These are phyloP conservation scores for Saccharomyces hybrid DNA, from an alignment of 1,139 yeast species.

Conservation along the genomic window DNA sequence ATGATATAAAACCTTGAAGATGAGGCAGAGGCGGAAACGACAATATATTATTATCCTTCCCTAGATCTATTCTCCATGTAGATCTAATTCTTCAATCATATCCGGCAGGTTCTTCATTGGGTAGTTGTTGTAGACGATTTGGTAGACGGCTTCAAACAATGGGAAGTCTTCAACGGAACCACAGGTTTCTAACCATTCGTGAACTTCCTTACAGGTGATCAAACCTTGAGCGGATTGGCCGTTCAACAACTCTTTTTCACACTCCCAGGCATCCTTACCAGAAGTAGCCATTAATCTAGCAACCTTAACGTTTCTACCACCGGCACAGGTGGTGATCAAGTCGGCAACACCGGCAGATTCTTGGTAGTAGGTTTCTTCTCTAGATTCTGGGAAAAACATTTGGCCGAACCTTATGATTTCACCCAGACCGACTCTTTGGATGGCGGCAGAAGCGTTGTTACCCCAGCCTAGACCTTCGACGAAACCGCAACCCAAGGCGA, in stretches of 20 bases:
- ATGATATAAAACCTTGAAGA: background rate
- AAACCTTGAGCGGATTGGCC: slow-evolving; percentile 96
- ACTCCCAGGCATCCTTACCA: slow-evolving; percentile 63
- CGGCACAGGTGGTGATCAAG: slow-evolving; percentile 90
- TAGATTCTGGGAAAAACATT: slow-evolving; percentile 60
- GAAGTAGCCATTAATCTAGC: slow-evolving; percentile 72
- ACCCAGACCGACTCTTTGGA: slow-evolving; percentile 85
- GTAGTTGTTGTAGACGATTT: slow-evolving; percentile 66
- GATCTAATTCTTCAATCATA: slow-evolving; percentile 43
- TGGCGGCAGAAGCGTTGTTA: slow-evolving; percentile 93
- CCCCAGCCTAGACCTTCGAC: slow-evolving; percentile 98
- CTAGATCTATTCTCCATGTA: background rate
- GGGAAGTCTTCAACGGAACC: slow-evolving; percentile 69
- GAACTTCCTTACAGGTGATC: slow-evolving; percentile 81
- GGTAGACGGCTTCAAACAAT: slow-evolving; percentile 76
- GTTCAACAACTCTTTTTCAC: slow-evolving; percentile 74
- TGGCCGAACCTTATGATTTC: slow-evolving; percentile 83
- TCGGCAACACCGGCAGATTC: slow-evolving; percentile 97
- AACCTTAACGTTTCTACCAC: slow-evolving; percentile 89
- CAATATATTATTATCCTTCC: background rate
- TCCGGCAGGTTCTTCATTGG: slow-evolving; percentile 57
- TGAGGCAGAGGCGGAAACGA: background rate
- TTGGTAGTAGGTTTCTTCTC: slow-evolving; percentile 72
- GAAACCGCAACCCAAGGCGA: slow-evolving; percentile 90
- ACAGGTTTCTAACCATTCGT: slow-evolving; percentile 63